A percentile compares a stretch with the other conserved stretches of the same genome.
These are phyloP conservation scores for Cryptosporidium baileyi DNA, from an alignment of 169 alveolate genomes.

Conservation along the genomic window DNA sequence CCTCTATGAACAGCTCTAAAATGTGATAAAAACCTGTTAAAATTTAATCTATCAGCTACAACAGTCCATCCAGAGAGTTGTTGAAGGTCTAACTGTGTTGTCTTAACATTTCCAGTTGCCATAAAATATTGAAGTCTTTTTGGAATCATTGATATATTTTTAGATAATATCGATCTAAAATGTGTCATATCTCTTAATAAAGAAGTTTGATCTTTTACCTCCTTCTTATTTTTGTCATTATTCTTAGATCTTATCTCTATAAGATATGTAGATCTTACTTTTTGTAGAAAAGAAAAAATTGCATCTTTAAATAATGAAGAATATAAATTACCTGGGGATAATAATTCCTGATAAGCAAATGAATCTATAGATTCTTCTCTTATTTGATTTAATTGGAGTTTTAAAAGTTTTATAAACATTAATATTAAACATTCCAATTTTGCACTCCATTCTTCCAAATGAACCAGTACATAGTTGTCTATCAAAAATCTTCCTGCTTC, in stretches of 20 bases:
- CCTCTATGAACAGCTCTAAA: conserved; percentile 99
- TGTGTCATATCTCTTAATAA: conserved; percentile 21
- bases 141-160: conserved; percentile 68
- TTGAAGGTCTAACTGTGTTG: conserved; percentile 85
- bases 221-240: conserved; percentile 13
- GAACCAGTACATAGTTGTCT: conserved; percentile 92
- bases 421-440: conserved; percentile 92
- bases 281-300: conserved; percentile 72
- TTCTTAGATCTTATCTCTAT: conserved; percentile 60
- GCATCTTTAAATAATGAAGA: conserved; percentile 83
- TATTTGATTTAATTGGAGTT: conserved; percentile 33
- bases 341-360: conserved; percentile 84
- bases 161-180: conserved; percentile 8
- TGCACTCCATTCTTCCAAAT: conserved; percentile 87
- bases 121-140: conserved; percentile 90
- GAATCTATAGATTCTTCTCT: conserved; percentile 76
- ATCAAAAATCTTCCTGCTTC: conserved; percentile 93
- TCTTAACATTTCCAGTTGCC: conserved; percentile 95
- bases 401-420: conserved; percentile 94
- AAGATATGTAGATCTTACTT: conserved; percentile 72
- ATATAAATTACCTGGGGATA: conserved; percentile 84
- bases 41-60: conserved; percentile 97
- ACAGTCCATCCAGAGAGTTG: conserved; percentile 97
- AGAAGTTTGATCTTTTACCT: not conserved
- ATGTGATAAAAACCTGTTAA: conserved; percentile 95